Evolutionary conservation across 129 eudicot species (phyloP).

Genomic region (Pittosporum tobira): DNA sequence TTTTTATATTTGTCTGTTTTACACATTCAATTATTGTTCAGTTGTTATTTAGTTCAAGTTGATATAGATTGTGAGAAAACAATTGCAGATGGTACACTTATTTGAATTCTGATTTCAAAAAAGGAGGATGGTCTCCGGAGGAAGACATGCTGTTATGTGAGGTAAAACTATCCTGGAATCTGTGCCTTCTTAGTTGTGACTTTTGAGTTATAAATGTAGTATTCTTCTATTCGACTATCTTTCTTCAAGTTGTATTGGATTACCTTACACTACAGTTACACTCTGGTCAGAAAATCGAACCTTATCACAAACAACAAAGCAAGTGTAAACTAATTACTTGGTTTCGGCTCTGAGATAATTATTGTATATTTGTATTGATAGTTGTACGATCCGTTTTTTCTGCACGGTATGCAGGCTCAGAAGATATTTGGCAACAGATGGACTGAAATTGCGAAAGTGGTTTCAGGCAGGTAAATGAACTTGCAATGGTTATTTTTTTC

Average conservation of each 20-base stretch:
- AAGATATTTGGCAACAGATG: conserved; percentile 92
- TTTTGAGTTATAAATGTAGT: too few species aligned
- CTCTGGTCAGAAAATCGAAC: too few species aligned
- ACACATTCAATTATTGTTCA: not conserved
- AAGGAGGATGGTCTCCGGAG: conserved; percentile 97
- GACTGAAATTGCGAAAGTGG: conserved; percentile 98
- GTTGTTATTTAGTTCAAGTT: not conserved
- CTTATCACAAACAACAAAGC: too few species aligned
- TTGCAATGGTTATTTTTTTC: not conserved
- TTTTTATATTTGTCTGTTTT: not conserved
- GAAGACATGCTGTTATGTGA: conserved; percentile 63
- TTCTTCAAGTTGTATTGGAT: not conserved
- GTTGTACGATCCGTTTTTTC: conserved; percentile 14
- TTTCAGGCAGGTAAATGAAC: conserved; percentile 78
- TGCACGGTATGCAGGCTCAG: conserved; percentile 62
- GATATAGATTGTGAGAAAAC: conserved; percentile 13
- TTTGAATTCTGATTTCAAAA: conserved; percentile 90
- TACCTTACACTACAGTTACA: too few species aligned
- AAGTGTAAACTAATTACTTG: too few species aligned
- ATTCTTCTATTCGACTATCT: not conserved
- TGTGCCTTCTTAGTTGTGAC: not conserved
- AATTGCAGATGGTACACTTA: conserved; percentile 81
- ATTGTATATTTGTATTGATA: not conserved
- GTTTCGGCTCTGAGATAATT: too few species aligned
- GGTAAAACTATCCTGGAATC: conserved; percentile 1